Percentiles rank a stretch among this genome's conserved stretches.
Evolutionary conservation across 1,284 basidiomycete species (phyloP).

Genomic region (Ustilago vetiveriae): DNA sequence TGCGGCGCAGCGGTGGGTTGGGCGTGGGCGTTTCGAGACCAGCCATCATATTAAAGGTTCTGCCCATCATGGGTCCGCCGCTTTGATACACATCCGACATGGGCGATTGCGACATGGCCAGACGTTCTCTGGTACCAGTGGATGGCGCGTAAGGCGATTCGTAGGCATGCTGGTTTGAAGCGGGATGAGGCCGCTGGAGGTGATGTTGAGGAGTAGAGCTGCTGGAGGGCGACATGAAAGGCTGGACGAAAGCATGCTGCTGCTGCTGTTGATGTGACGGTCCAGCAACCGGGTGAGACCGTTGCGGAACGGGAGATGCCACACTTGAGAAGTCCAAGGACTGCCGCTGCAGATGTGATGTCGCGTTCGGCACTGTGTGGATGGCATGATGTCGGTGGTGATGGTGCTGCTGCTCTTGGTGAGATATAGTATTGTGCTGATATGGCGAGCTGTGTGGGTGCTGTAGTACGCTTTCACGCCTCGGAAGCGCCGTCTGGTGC

Average conservation of each 20-base stretch:
- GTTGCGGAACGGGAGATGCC: conserved; percentile 6
- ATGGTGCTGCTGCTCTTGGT: conserved; percentile 1
- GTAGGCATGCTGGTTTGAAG: conserved; percentile 6
- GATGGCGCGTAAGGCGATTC: conserved; percentile 29
- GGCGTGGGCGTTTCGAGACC: conserved; percentile 34
- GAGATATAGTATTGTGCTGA: too few species aligned
- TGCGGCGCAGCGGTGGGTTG: conserved; percentile 12
- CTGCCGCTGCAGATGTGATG: conserved; percentile 1
- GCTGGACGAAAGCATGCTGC: conserved; percentile 9
- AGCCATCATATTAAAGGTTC: conserved; percentile 39
- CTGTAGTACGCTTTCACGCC: conserved; percentile 1
- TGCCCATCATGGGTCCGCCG: conserved; percentile 12
- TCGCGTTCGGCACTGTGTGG: background rate
- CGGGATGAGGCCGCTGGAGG: conserved; percentile 7
- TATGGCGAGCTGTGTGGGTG: background rate
- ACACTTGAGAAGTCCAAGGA: conserved; percentile 5
- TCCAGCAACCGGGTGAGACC: conserved; percentile 1
- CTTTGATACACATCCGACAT: conserved; percentile 34
- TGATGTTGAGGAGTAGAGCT: conserved; percentile 15
- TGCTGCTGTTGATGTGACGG: conserved; percentile 15
- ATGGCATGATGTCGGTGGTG: conserved; percentile 9
- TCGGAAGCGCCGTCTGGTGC: background rate
- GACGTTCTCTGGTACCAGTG: conserved; percentile 21
- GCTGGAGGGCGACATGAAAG: conserved; percentile 4
- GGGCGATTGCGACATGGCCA: conserved; percentile 37